Evolutionary conservation across 768 basidiomycete species (phyloP).

Genomic region (Russula abietina): DNA sequence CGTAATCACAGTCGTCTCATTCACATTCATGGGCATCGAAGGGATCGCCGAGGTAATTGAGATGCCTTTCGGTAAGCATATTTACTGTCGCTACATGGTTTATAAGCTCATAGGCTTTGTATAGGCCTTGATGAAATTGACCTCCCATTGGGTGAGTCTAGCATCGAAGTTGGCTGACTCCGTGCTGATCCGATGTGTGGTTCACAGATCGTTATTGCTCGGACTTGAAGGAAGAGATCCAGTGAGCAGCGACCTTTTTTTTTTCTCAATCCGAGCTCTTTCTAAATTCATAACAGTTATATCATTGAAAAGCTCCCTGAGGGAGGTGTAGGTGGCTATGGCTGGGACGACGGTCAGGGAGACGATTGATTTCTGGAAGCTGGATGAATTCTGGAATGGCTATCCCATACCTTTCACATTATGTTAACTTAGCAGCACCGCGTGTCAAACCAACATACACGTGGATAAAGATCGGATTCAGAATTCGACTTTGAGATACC

Average conservation of each 20-base stretch:
- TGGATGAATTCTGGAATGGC: background rate
- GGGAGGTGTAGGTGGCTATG: slow-evolving; percentile 62
- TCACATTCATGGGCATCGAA: slow-evolving; percentile 92
- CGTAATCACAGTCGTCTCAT: slow-evolving; percentile 80
- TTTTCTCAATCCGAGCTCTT: slow-evolving; percentile 1
- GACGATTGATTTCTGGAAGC: slow-evolving; percentile 52
- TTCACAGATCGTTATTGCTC: slow-evolving; percentile 71
- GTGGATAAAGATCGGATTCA: background rate
- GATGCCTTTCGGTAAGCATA: slow-evolving; percentile 77
- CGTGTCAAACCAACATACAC: background rate
- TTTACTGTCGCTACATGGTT: background rate
- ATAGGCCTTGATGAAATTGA: slow-evolving; percentile 47
- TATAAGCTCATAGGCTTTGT: background rate
- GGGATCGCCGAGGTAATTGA: slow-evolving; percentile 94
- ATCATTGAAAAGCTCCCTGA: slow-evolving; percentile 66
- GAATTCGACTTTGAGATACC: slow-evolving; percentile 44
- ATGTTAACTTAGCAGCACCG: background rate
- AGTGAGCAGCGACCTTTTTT: slow-evolving; percentile 43
- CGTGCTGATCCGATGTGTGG: background rate
- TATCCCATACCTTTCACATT: background rate
- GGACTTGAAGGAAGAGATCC: slow-evolving; percentile 79
- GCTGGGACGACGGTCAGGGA: slow-evolving; percentile 77
- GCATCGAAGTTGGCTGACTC: background rate
- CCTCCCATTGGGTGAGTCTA: slow-evolving; percentile 61
- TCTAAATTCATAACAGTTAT: slow-evolving; percentile 40